Evolutionary conservation across 768 basidiomycete species (phyloP).

Genomic region (Mrakia frigida): DNA sequence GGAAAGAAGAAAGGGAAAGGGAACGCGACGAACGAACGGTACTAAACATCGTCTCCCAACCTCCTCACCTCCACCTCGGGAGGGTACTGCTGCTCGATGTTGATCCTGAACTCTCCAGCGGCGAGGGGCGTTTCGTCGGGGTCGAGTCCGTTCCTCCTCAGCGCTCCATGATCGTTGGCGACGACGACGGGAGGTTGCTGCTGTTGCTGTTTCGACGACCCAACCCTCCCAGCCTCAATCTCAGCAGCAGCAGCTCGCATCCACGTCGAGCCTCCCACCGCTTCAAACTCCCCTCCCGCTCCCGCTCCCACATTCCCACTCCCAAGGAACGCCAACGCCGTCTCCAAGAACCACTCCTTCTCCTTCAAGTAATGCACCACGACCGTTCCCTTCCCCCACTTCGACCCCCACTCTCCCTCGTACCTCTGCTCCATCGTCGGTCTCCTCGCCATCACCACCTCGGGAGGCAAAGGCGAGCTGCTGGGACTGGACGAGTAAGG

Average conservation of each 20-base stretch:
- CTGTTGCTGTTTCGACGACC: not conserved
- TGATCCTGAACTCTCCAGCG: not conserved
- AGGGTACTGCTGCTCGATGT: not conserved
- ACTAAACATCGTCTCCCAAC: not conserved
- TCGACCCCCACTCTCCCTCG: constrained; percentile 21
- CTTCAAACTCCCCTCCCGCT: constrained; percentile 4
- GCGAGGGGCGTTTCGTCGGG: not conserved
- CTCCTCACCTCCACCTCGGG: not conserved
- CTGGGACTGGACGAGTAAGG: constrained; percentile 22
- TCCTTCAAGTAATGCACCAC: constrained; percentile 98
- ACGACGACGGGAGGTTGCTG: not conserved
- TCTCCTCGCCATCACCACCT: constrained; percentile 27
- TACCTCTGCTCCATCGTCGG: constrained; percentile 29
- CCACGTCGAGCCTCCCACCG: not conserved
- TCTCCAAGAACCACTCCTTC: constrained; percentile 92
- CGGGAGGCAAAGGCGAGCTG: constrained; percentile 14
- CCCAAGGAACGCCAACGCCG: constrained; percentile 64
- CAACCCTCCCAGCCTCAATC: not conserved
- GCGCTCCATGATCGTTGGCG: not conserved
- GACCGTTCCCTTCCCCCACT: constrained; percentile 60
- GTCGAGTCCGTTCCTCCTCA: not conserved
- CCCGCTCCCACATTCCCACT: not conserved
- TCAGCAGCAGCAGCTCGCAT: not conserved
- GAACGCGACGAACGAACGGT: no score
- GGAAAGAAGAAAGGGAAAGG: no score